Evolutionary conservation across 164 flowering plant species (phyloP), one percentile per base, ranked within the genome.

Genomic region (Chimonanthus salicifolius): DNA sequence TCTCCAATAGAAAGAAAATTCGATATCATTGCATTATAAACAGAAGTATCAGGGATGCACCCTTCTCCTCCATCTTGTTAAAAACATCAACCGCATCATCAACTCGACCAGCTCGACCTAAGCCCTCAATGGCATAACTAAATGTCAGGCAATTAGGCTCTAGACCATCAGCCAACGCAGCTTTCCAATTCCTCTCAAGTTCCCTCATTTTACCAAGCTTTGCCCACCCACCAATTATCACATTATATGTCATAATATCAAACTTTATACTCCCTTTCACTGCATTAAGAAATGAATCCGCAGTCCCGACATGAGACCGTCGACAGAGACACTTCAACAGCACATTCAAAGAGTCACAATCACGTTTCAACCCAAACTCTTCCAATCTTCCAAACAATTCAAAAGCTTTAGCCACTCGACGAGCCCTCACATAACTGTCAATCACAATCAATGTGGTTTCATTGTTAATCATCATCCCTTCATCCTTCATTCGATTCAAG

Each of bases 191-290:
- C 76, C 73, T 87, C 77, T 91, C 94, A 21, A 88, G 78, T 74
- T 91, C 92, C 72, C 71, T 44, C 68, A 87, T 76, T 65, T 77
- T 82, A 44, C 98, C 98, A 44, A 76, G 71, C 72, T 78, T 89
- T 8, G 97, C 75, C 97, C 97, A 92, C 66, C 97, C 99, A 49
- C 90, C 76, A 70, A 92, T 85, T 2, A 94, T 50, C n/a, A 80
- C 67, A 76, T 91, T 88, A 49, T 88, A 90, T 1, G 90, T 89
- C 18, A 18, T 67, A 33, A 11, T 10, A 74, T 86, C 74, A 74
- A 83, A 85, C 15, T 67, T 51, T 18, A 91, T 74, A 83, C 80
- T 87, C 77, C 86, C 94, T 60, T 72, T 88, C 90, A 83, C 77
- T n/a, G 78, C 68, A 49, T 83, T 81, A 7, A 89, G 64, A 16